Conservation (phyloP, 2,329 filamentous ascomycete genomes). For the Chrysosporium queenslandicum region DNA sequence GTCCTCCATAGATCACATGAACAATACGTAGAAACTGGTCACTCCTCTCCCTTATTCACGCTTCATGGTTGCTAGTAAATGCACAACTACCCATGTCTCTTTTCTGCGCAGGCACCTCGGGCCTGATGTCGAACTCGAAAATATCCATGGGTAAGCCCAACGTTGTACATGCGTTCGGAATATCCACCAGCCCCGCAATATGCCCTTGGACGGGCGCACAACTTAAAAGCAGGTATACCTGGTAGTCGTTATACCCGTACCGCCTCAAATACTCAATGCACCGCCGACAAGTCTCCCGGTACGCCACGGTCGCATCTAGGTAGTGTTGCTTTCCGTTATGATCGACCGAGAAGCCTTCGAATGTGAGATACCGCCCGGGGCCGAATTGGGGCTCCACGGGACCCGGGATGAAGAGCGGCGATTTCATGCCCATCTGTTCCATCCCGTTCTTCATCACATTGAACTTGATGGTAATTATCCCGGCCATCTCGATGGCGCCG, state of each 20-base stretch:
- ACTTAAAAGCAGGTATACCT: conserved; percentile 74
- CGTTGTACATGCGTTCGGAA: conserved; percentile 85
- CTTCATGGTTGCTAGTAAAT: conserved; percentile 37
- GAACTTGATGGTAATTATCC: conserved; percentile 83
- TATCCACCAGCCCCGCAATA: conserved; percentile 80
- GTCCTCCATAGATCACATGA: background rate
- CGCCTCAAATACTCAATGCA: conserved; percentile 70
- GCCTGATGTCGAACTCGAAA: conserved; percentile 84
- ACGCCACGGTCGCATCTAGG: conserved; percentile 75
- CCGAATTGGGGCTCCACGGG: conserved; percentile 84
- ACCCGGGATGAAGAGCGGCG: conserved; percentile 74
- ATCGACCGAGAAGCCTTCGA: conserved; percentile 85
- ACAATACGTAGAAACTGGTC: no score
- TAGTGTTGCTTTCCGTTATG: conserved; percentile 83
- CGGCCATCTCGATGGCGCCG: conserved; percentile 89
- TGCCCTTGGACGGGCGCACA: conserved; percentile 83
- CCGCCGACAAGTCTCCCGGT: conserved; percentile 67
- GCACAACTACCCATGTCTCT: conserved; percentile 63
- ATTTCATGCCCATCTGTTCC: conserved; percentile 63
- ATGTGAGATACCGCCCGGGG: conserved; percentile 69
- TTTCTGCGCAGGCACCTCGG: conserved; percentile 51
- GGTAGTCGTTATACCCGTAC: conserved; percentile 62
- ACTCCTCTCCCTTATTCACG: background rate
- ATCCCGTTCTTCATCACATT: conserved; percentile 75
- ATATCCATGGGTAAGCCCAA: conserved; percentile 85